A percentile compares a stretch with the other conserved stretches of the same genome.
These are phyloP conservation scores for Emericellopsis terricola DNA, from an alignment of 495 filamentous ascomycete species.

Conservation along the genomic window DNA sequence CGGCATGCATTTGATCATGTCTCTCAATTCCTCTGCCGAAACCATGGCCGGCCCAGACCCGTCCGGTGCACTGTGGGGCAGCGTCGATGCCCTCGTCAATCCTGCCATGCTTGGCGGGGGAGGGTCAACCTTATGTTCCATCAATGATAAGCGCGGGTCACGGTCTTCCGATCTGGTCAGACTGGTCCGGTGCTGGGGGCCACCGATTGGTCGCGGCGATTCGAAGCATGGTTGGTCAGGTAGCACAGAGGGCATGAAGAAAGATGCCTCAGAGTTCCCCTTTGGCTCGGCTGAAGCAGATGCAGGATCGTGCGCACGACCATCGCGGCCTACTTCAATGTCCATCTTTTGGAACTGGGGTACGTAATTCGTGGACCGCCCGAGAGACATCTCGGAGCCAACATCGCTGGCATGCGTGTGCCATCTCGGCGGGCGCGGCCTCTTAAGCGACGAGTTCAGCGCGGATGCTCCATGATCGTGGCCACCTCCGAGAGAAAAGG, in stretches of 20 bases:
- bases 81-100: slow-evolving; percentile 32
- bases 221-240: slow-evolving; percentile 15
- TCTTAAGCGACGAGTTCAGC: slow-evolving; percentile 10
- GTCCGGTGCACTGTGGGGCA: slow-evolving; percentile 30
- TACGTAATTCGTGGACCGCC: neutral
- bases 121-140: slow-evolving; percentile 14
- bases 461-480: slow-evolving; percentile 14
- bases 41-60: slow-evolving; percentile 35
- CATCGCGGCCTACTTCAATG: slow-evolving; percentile 15
- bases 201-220: slow-evolving; percentile 6
- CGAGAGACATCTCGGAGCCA: slow-evolving; percentile 8
- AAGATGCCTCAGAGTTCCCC: slow-evolving; percentile 23
- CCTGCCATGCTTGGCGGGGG: slow-evolving; percentile 6
- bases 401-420: slow-evolving; percentile 20
- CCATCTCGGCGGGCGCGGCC: slow-evolving; percentile 20
- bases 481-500: slow-evolving; percentile 30
- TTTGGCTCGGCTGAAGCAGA: slow-evolving; percentile 29
- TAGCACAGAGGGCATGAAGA: too few species aligned
- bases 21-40: slow-evolving; percentile 41
- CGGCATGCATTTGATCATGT: slow-evolving; percentile 38
- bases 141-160: slow-evolving; percentile 31
- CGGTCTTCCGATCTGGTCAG: slow-evolving; percentile 27
- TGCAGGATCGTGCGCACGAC: slow-evolving; percentile 25
- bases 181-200: slow-evolving; percentile 11
- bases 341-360: slow-evolving; percentile 7